Percentiles rank a stretch among this genome's conserved stretches.
Evolutionary conservation across 306 rosid genomes (phyloP).

Genomic region (Sicyos baderoa): DNA sequence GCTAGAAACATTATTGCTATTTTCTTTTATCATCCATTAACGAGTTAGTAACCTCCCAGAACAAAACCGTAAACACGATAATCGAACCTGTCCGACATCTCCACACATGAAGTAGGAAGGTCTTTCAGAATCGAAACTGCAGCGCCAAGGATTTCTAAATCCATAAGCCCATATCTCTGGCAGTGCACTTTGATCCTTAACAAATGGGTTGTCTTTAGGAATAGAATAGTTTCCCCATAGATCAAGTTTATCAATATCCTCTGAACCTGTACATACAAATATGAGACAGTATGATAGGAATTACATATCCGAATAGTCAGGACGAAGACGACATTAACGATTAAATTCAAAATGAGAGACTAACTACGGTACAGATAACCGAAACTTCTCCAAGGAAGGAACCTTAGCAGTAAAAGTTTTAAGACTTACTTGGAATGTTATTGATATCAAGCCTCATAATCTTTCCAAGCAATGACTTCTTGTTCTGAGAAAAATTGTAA

Average conservation of each 20-base stretch:
- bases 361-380: neutral
- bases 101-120: conserved; percentile 86
- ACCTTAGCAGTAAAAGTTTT: neutral
- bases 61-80: too few species aligned
- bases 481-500: conserved; percentile 77
- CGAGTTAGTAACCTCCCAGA: too few species aligned
- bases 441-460: conserved; percentile 84
- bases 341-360: neutral
- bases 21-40: too few species aligned
- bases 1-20: too few species aligned
- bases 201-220: conserved; percentile 78
- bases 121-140: conserved; percentile 80
- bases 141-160: conserved; percentile 95
- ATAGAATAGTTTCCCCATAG: conserved; percentile 91
- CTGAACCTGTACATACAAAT: conserved; percentile 40
- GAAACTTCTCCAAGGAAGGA: neutral
- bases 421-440: conserved; percentile 60
- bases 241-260: conserved; percentile 49
- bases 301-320: neutral
- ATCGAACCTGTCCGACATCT: conserved; percentile 78
- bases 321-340: neutral
- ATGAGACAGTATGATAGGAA: neutral
- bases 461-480: conserved; percentile 94
- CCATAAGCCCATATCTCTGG: conserved; percentile 92
- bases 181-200: conserved; percentile 46